Evolutionary conservation across 2,329 filamentous ascomycete species (phyloP).

Genomic region (Verticillium nubilum): DNA sequence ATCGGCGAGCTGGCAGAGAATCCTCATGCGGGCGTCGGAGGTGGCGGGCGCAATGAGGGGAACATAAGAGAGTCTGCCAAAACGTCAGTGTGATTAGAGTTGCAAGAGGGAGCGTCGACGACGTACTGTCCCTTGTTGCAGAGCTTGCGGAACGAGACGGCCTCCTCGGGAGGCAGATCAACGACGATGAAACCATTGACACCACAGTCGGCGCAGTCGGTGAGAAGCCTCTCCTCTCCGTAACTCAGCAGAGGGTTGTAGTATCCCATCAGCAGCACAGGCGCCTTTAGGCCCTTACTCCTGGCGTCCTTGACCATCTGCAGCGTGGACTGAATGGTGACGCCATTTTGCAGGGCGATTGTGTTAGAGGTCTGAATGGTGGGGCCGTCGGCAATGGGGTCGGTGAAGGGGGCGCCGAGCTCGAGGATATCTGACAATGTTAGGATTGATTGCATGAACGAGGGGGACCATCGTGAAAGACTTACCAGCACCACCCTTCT

Average conservation of each 20-base stretch:
- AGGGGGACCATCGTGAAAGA: neutral
- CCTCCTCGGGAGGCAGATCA: conserved; percentile 92
- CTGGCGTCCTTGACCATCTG: conserved; percentile 80
- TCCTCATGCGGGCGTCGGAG: conserved; percentile 87
- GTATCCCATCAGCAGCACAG: conserved; percentile 95
- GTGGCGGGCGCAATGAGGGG: conserved; percentile 95
- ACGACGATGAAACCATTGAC: conserved; percentile 97
- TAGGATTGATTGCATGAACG: conserved; percentile 9
- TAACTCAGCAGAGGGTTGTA: conserved; percentile 95
- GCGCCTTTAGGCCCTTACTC: conserved; percentile 68
- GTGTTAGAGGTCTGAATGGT: conserved; percentile 97
- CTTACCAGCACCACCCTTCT: conserved; percentile 85
- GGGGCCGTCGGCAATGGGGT: conserved; percentile 95
- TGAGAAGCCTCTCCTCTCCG: conserved; percentile 82
- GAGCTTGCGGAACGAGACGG: conserved; percentile 80
- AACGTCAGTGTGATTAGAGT: neutral
- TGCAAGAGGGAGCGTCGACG: conserved; percentile 42
- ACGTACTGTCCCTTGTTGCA: conserved; percentile 57
- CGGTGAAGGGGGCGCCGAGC: conserved; percentile 92
- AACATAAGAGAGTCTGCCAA: conserved; percentile 75
- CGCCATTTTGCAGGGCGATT: conserved; percentile 78
- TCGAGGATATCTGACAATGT: conserved; percentile 74
- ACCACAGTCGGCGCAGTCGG: conserved; percentile 76
- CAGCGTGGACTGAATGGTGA: conserved; percentile 74
- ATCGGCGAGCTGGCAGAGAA: conserved; percentile 93